These are phyloP conservation scores for Leptographium galeiforme DNA, from an alignment of 2,329 filamentous ascomycete species.

Conservation along the genomic window DNA sequence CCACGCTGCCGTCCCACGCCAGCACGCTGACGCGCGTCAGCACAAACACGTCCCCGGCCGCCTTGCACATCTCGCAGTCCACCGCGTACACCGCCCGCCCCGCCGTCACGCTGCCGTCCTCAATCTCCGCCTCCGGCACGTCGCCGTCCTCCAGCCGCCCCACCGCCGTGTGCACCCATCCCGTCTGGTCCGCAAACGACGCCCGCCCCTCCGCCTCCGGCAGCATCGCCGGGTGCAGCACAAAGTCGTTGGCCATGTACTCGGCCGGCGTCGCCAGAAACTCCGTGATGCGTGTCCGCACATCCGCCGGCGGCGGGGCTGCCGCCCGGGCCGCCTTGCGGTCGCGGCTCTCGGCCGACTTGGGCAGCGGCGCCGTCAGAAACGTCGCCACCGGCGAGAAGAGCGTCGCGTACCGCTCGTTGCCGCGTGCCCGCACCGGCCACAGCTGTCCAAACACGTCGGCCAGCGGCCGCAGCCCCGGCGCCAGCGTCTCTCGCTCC, in stretches of 20 bases:
- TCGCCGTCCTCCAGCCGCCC: constrained; percentile 51
- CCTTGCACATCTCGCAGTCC: constrained; percentile 97
- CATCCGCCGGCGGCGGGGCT: constrained; percentile 38
- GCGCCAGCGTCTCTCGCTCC: constrained; percentile 34
- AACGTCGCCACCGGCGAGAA: constrained; percentile 82
- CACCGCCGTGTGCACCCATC: constrained; percentile 75
- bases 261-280: constrained; percentile 63
- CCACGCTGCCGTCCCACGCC: constrained; percentile 67
- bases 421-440: constrained; percentile 78
- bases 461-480: constrained; percentile 51
- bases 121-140: constrained; percentile 55
- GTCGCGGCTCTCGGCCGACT: constrained; percentile 44
- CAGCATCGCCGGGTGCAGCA: constrained; percentile 68
- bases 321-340: constrained; percentile 35
- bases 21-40: constrained; percentile 82
- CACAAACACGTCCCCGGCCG: constrained; percentile 63
- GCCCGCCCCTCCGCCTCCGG: constrained; percentile 37
- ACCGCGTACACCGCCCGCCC: constrained; percentile 69
- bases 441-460: constrained; percentile 80
- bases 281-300: constrained; percentile 68
- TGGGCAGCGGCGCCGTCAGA: constrained; percentile 60
- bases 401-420: constrained; percentile 62
- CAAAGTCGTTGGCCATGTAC: constrained; percentile 70
- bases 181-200: constrained; percentile 42
- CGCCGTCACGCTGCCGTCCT: constrained; percentile 70